Conservation (phyloP, 768 basidiomycete genomes). For the Hygrophorus russula region DNA sequence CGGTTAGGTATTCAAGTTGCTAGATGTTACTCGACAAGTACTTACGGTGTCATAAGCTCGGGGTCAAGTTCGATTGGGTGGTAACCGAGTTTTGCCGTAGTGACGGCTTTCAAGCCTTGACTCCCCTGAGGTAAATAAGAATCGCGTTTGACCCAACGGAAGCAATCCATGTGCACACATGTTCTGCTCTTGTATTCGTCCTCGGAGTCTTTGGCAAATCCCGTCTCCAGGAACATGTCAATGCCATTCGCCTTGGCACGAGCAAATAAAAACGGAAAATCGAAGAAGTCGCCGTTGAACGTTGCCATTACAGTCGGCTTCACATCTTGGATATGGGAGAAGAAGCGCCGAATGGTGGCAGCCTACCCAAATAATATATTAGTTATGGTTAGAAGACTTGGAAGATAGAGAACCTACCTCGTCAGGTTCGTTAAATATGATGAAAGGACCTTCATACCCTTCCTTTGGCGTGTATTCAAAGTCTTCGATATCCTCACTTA, state of each 20-base stretch:
- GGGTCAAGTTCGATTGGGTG: conserved; percentile 96
- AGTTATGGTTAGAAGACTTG: neutral
- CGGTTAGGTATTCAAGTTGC: conserved; percentile 1
- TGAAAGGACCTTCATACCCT: conserved; percentile 95
- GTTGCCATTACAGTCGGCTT: conserved; percentile 97
- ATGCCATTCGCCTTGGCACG: conserved; percentile 81
- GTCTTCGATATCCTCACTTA: conserved; percentile 94
- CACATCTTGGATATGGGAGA: conserved; percentile 85
- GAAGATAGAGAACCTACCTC: conserved; percentile 42
- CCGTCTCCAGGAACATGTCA: conserved; percentile 93
- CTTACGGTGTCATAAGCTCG: conserved; percentile 97
- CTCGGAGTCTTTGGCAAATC: conserved; percentile 84
- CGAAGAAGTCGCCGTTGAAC: conserved; percentile 99
- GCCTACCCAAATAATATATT: conserved; percentile 32
- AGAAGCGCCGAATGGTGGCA: conserved; percentile 76
- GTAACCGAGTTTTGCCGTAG: conserved; percentile 91
- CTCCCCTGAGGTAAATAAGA: conserved; percentile 97
- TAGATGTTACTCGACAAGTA: conserved; percentile 8
- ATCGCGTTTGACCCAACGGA: conserved; percentile 99
- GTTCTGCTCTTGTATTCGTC: conserved; percentile 90
- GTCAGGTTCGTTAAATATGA: conserved; percentile 86
- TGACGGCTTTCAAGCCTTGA: conserved; percentile 97
- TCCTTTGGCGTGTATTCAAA: conserved; percentile 99
- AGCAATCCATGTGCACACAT: conserved; percentile 98
- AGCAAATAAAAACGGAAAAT: conserved; percentile 93